Evolutionary conservation across 2,329 filamentous ascomycete genomes (phyloP).

Genomic region (Sporothrix dimorphospora): DNA sequence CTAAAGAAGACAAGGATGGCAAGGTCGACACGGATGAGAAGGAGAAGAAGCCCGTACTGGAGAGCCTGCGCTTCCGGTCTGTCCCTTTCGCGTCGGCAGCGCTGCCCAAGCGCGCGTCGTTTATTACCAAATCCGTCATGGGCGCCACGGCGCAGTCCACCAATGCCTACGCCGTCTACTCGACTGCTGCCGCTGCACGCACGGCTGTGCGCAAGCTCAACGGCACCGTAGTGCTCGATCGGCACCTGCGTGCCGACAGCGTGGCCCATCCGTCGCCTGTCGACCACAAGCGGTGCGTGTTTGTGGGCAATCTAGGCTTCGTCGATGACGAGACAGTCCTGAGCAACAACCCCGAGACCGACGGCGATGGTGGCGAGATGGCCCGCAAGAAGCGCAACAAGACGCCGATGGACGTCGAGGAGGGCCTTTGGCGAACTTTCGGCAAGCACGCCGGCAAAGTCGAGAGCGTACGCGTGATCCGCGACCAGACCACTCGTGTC

Average conservation of each 20-base stretch:
- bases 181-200: slow-evolving; percentile 72
- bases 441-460: slow-evolving; percentile 73
- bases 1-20: slow-evolving; percentile 67
- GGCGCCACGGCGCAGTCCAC: slow-evolving; percentile 87
- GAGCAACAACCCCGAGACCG: slow-evolving; percentile 57
- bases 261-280: slow-evolving; percentile 83
- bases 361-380: slow-evolving; percentile 58
- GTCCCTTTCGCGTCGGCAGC: slow-evolving; percentile 77
- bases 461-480: slow-evolving; percentile 89
- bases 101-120: slow-evolving; percentile 92
- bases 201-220: slow-evolving; percentile 79
- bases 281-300: slow-evolving; percentile 88
- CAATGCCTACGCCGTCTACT: slow-evolving; percentile 93
- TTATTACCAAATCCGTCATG: slow-evolving; percentile 88
- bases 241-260: slow-evolving; percentile 88
- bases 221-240: slow-evolving; percentile 78
- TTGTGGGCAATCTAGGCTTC: slow-evolving; percentile 94
- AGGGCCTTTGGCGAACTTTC: slow-evolving; percentile 87
- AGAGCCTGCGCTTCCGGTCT: slow-evolving; percentile 92
- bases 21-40: slow-evolving; percentile 77
- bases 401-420: slow-evolving; percentile 81
- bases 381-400: slow-evolving; percentile 61
- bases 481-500: slow-evolving; percentile 86
- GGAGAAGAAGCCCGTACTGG: slow-evolving; percentile 59
- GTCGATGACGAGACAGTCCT: slow-evolving; percentile 84